Percentiles rank a stretch among this genome's conserved stretches.
phyloP scores from a whole-genome alignment of 1,284 basidiomycete species.

The Cystobasidiaceae sp. region DNA sequence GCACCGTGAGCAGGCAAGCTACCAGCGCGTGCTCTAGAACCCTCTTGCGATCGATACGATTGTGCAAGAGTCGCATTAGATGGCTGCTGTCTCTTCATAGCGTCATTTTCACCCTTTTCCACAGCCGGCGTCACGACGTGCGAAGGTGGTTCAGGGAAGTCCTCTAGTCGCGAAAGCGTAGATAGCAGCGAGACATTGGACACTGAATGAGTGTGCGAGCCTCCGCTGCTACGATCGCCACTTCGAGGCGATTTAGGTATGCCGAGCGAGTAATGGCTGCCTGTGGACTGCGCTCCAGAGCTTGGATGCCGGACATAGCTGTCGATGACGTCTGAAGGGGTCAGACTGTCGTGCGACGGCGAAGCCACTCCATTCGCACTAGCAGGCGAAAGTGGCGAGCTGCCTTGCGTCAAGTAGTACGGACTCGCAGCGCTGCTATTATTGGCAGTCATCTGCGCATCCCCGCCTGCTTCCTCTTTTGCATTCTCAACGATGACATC shows the following conservation, averaged over 20 bases:
- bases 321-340: conserved; percentile 11
- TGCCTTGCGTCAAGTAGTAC: neutral
- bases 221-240: conserved; percentile 17
- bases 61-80: neutral
- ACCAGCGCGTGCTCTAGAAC: neutral
- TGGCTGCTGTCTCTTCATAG: neutral
- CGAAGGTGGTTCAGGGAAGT: conserved; percentile 25
- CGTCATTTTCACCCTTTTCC: neutral
- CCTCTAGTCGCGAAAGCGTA: neutral
- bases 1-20: neutral
- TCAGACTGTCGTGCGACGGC: conserved; percentile 13
- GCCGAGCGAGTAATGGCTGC: conserved; percentile 9
- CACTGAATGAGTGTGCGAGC: conserved; percentile 16
- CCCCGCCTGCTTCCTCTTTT: neutral
- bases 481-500: conserved; percentile 1
- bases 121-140: neutral
- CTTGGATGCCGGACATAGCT: neutral
- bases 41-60: neutral
- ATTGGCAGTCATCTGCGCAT: too few relatives aligned
- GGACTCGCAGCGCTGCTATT: neutral
- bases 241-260: neutral
- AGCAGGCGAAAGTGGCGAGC: neutral
- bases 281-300: neutral
- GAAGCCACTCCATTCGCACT: neutral
- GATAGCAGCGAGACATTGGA: conserved; percentile 21